Evolutionary conservation across 129 eudicot species (phyloP), one percentile per base, ranked within the genome.

Genomic region (Logfia minima): DNA sequence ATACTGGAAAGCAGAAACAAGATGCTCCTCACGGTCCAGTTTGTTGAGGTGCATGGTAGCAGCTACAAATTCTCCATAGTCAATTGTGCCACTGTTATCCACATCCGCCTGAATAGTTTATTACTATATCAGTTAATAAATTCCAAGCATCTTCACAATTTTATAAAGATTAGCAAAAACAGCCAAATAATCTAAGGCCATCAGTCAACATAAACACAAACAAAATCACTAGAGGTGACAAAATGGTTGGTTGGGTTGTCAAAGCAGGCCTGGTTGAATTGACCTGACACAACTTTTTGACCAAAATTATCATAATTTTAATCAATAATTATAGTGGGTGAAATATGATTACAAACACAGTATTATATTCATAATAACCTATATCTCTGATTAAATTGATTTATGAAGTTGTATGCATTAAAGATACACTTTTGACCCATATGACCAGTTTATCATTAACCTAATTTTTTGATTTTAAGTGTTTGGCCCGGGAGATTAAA

Each of bases 71-170:
- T 83, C 89, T 29, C 76, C 86, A 16, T 85, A 79, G 84, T 92
- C 98, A 16, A 92, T 92, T 53, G 94, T 90, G 41, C 98, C 98
- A 85, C 87, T 84, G 53, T 92, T 92, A 84, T 89, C 97, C 82
- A 89, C 96, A 63, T 89, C 96, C 73, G 96, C 95, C 97, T 92
- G 81, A 52, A 80, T 23, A 3, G 35, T 52, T 16, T 13, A 62
- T 2, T 68, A 19, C 6, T 52, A 63, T 22, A 79, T 72, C 56
- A 71, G 65, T 3, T 70, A 70, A 35, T 26, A 26, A 26, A 26
- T 35, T 9, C 23, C 11, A 17, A 19, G 22, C 23, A n/a, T 68
- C 72, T 35, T 68, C 29, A 34, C 11, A 68, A 37, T 23, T 24
- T 21, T 48, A 48, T 21, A 69, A 4, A 51, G 17, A 17, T 31